Base-by-base conservation (phyloP, 2,329 filamentous ascomycete species). In the Phaeophleospora eucalypticola region DNA sequence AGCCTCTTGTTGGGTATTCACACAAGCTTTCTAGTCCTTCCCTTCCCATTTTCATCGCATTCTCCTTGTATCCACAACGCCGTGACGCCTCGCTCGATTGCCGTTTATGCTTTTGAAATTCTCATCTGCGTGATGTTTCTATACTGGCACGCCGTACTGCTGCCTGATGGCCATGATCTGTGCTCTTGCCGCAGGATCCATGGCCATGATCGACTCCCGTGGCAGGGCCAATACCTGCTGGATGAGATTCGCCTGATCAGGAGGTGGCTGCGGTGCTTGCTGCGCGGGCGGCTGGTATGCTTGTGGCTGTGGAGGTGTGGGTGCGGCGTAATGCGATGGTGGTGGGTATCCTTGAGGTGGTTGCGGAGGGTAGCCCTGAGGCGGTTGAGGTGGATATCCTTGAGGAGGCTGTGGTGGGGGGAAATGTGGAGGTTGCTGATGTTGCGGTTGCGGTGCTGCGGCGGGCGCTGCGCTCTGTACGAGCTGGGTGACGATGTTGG, bases 161-260 rank as follows among this genome's bases (percentile, higher is more conserved):
- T 84, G 82, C 45, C 89, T 78, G 46, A 96, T 72, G 32, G 83
- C 76, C 72, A 95, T 78, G 45, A 97, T 84, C 67, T 96, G 89
- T 51, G 80, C 79, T 44, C 86, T 78, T 61, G 93, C 84, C 16
- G 80, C 79, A 32, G 88, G 85, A 7, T 57, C 56, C 18, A 63
- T 41, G 3, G 82, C 79, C 64, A 91, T 85, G 58, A 97, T 89
- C 46, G 87, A 81, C 48, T 87, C 78, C 60, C 87, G 85, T 2
- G 89, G 81, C 72, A 96, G 82, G 44, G 79, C 80, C 72, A 96
- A 76, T 39, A 96, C 86, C 59, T 89, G 86, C 53, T 86, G 80
- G 65, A 95, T 83, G 44, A 95, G 76, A 36, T 83, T 81, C 39
- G 87, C 83, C 35, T 86, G 80, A 49, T 86, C 81, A 35, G 77